A percentile compares a stretch with the other conserved stretches of the same genome.
Evolutionary conservation across 2,329 filamentous ascomycete genomes (phyloP).

Genomic region (Aspergillus phoenicis): DNA sequence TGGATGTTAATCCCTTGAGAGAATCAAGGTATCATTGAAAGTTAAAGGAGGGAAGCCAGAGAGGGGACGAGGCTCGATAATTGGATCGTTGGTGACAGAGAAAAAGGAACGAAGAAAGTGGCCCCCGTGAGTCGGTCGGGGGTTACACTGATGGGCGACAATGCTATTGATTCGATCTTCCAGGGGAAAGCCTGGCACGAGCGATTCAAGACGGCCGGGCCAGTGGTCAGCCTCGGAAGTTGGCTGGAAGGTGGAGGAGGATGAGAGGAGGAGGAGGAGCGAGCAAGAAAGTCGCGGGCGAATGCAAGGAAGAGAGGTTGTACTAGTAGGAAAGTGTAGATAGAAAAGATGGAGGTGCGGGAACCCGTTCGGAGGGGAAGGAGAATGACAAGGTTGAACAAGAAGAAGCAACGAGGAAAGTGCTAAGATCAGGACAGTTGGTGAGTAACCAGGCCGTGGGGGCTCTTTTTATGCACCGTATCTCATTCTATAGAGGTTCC

Average conservation of each 20-base stretch:
- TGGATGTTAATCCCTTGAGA: slow-evolving; percentile 12
- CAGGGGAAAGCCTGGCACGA: background rate
- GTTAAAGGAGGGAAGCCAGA: slow-evolving; percentile 13
- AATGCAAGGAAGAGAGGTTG: background rate
- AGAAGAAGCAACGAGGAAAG: background rate
- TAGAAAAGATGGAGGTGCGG: background rate
- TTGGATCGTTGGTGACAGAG: slow-evolving; percentile 23
- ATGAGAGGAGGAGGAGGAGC: background rate
- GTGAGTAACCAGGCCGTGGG: background rate
- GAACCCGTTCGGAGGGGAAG: background rate
- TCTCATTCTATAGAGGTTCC: background rate
- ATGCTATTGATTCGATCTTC: slow-evolving; percentile 2
- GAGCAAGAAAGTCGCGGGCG: background rate
- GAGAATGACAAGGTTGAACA: background rate
- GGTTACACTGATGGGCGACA: slow-evolving; percentile 25
- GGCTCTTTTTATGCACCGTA: background rate
- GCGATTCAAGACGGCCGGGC: slow-evolving; percentile 2
- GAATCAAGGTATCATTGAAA: slow-evolving; percentile 19
- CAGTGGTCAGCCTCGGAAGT: slow-evolving; percentile 1
- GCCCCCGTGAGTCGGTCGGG: slow-evolving; percentile 28
- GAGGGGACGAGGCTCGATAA: slow-evolving; percentile 17
- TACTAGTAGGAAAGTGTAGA: background rate
- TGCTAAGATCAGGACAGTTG: background rate
- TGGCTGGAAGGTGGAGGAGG: background rate
- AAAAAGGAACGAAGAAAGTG: slow-evolving; percentile 19